Conservation (phyloP, 148 eudicot genomes). For the Chenopodium album region DNA sequence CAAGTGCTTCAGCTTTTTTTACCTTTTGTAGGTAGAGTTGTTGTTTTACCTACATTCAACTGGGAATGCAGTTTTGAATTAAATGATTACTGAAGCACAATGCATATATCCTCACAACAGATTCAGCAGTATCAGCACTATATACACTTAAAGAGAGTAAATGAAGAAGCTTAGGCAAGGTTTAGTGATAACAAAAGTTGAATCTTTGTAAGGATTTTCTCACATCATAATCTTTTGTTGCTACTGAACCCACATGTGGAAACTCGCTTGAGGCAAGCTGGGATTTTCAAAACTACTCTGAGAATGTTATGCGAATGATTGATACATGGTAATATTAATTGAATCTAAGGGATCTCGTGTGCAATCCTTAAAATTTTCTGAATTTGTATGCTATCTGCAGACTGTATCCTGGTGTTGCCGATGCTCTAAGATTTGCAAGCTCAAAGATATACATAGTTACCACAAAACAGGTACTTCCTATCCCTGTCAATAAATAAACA, state of each 20-base stretch:
- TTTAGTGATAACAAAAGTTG: neutral
- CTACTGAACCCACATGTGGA: neutral
- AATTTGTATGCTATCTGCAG: slow-evolving; percentile 37
- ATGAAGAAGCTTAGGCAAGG: slow-evolving; percentile 5
- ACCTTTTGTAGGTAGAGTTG: neutral
- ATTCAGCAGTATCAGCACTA: neutral
- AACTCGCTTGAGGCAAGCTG: slow-evolving; percentile 14
- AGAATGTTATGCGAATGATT: neutral
- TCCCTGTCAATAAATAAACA: neutral
- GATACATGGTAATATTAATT: neutral
- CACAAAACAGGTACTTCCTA: slow-evolving; percentile 71
- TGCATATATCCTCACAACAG: neutral
- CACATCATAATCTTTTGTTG: neutral
- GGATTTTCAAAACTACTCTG: neutral
- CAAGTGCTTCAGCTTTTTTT: neutral
- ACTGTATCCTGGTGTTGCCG: slow-evolving; percentile 93
- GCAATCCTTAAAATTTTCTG: neutral
- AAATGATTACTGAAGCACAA: neutral
- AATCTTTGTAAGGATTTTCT: neutral
- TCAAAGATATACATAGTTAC: slow-evolving; percentile 88
- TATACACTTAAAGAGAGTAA: neutral
- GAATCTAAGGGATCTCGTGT: neutral
- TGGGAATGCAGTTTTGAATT: neutral
- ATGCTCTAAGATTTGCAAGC: slow-evolving; percentile 89
- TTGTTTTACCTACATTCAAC: neutral